phyloP scores from a whole-genome alignment of 192 early-diverging fungal species.

The Backusella tarrabulga region DNA sequence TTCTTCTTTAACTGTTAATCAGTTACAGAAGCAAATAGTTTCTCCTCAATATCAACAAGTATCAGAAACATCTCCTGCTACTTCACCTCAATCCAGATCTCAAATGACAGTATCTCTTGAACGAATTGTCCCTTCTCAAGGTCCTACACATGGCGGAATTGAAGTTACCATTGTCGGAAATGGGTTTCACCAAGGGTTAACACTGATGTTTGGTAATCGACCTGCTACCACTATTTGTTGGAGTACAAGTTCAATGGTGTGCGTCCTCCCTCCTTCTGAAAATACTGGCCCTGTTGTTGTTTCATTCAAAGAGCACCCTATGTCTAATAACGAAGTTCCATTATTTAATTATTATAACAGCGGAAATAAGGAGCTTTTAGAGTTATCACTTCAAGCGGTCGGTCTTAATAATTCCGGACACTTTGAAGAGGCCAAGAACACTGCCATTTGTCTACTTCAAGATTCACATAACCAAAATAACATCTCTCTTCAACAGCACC shows the following conservation, averaged over 20 bases:
- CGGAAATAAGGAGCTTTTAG: conserved; percentile 81
- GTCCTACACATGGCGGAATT: conserved; percentile 85
- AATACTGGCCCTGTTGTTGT: conserved; percentile 69
- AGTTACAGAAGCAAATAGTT: not conserved
- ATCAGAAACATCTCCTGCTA: not conserved
- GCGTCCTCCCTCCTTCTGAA: conserved; percentile 77
- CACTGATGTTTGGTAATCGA: conserved; percentile 69
- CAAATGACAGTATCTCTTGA: not conserved
- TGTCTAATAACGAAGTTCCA: conserved; percentile 29
- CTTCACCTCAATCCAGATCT: not conserved
- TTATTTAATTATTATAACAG: conserved; percentile 47
- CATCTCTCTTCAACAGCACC: not conserved
- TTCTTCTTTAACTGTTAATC: not conserved
- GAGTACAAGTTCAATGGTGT: conserved; percentile 76
- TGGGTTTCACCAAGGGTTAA: conserved; percentile 72
- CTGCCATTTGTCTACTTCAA: conserved; percentile 66
- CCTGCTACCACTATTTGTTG: conserved; percentile 76
- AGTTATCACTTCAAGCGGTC: conserved; percentile 83
- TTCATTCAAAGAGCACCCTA: conserved; percentile 48
- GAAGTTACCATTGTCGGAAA: conserved; percentile 80
- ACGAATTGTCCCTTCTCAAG: conserved; percentile 77
- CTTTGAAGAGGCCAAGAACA: conserved; percentile 67
- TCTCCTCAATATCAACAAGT: not conserved
- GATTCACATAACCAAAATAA: not conserved
- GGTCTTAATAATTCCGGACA: conserved; percentile 76